phyloP scores from a whole-genome alignment of 768 basidiomycete genomes.

The Cystobasidium tubakii region DNA sequence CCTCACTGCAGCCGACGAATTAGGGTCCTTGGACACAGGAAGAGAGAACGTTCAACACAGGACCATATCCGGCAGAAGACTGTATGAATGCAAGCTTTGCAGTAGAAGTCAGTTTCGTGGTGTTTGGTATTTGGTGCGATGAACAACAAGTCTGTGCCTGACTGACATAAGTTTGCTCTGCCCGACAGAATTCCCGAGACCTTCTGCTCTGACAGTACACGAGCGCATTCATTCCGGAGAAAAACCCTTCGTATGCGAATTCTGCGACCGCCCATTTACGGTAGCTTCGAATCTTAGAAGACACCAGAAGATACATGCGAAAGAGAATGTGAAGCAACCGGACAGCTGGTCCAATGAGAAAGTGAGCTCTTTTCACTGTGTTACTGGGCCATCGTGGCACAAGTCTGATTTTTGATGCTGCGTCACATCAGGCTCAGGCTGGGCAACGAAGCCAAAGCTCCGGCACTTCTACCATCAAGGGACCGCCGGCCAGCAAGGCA shows the following conservation, averaged over 20 bases:
- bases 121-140: too few relatives aligned
- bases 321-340: neutral
- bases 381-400: too few relatives aligned
- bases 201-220: slow-evolving; percentile 28
- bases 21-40: too few relatives aligned
- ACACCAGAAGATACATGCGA: slow-evolving; percentile 31
- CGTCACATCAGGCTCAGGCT: neutral
- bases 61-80: neutral
- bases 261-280: slow-evolving; percentile 16
- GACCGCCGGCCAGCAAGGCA: neutral
- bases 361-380: neutral
- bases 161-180: neutral
- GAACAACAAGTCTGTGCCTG: too few relatives aligned
- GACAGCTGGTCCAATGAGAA: neutral
- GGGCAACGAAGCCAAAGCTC: neutral
- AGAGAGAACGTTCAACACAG: neutral
- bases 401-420: neutral
- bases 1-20: neutral
- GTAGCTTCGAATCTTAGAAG: slow-evolving; percentile 31
- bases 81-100: slow-evolving; percentile 21
- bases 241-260: slow-evolving; percentile 29
- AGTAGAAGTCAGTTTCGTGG: slow-evolving; percentile 4
- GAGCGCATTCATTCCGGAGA: slow-evolving; percentile 34
- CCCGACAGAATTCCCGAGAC: slow-evolving; percentile 26
- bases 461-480: neutral